Evolutionary conservation across 108 stramenopile genomes (phyloP), one percentile per base, ranked within the genome.

Genomic region (Cyclotella baltica): DNA sequence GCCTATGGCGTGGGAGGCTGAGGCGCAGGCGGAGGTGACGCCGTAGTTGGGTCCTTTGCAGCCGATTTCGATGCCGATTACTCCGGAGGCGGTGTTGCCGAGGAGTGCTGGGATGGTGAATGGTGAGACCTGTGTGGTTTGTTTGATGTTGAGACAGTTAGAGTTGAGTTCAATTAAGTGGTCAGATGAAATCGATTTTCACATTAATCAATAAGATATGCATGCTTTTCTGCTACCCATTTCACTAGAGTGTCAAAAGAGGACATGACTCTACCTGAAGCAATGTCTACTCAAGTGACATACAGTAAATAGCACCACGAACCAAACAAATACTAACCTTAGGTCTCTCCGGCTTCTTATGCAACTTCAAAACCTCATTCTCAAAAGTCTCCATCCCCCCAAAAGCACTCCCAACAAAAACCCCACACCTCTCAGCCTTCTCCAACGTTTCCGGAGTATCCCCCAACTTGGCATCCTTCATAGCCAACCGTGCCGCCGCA

Each of bases 381-480:
- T 98, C 97, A 84, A 96, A 96, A 0, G 97, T 97, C 83, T 95
- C 94, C 81, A 93, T 85, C 30, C 97, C 97, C 25, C 97, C 97
- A 85, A 98, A 98, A n/a, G 97, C 97, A 19, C 88, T 89, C 37
- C 97, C 97, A 4, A 98, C 92, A 89, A 98, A 96, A 58, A 96
- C 96, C 67, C 98, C 98, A 62, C 90, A 79, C 22, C 83, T 86
- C 11, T 89, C 93, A 4, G 96, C 89, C 73, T 89, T 83, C 34
- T 83, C 78, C 64, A 95, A 57, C 23, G 90, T 93, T 23, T 94
- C 90, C 15, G 91, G 92, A 18, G 90, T 88, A 78, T 92, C 88
- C 35, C 96, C 86, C 52, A 98, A 31, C 34, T 70, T 76, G 3
- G 90, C 97, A 88, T 98, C 98, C 67, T 89, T 83, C 62, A 97